phyloP scores from a whole-genome alignment of 331 rosid genomes.

The Pyrus hybrid region DNA sequence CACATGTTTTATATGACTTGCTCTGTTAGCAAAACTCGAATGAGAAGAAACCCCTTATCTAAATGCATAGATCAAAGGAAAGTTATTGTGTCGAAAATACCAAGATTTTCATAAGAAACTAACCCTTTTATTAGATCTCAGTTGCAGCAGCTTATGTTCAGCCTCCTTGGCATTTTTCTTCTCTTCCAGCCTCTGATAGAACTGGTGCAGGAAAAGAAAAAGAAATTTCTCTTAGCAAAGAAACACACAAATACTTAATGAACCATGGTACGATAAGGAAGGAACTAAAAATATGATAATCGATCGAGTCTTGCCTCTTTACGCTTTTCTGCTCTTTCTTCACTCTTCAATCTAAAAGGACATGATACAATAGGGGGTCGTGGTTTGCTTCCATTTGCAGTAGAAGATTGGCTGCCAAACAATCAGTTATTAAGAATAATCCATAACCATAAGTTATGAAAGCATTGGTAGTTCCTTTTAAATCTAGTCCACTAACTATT shows the following conservation, averaged over 20 bases:
- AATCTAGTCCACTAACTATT: not conserved
- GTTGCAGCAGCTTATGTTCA: slow-evolving; percentile 39
- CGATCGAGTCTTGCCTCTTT: slow-evolving; percentile 53
- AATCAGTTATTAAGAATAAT: not conserved
- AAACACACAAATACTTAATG: not conserved
- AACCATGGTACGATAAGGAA: slow-evolving; percentile 6
- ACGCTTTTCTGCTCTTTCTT: slow-evolving; percentile 85
- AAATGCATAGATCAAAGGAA: too few relatives aligned
- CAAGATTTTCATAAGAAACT: not conserved
- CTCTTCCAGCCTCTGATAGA: slow-evolving; percentile 54
- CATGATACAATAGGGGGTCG: slow-evolving; percentile 29
- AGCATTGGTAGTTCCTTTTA: not conserved
- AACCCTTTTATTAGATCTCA: slow-evolving; percentile 46
- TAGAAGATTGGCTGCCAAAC: slow-evolving; percentile 43
- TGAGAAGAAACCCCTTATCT: not conserved
- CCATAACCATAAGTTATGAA: not conserved
- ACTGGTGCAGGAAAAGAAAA: slow-evolving; percentile 37
- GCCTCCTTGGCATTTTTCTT: slow-evolving; percentile 43
- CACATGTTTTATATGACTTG: too few relatives aligned
- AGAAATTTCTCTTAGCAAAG: not conserved
- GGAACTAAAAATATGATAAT: not conserved
- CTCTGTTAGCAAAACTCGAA: not conserved
- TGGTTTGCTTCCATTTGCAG: slow-evolving; percentile 31
- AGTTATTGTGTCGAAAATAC: too few relatives aligned
- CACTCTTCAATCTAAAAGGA: slow-evolving; percentile 74